A percentile compares a stretch with the other conserved stretches of the same genome.
phyloP scores from a whole-genome alignment of 768 basidiomycete genomes.

The Mycena venus region DNA sequence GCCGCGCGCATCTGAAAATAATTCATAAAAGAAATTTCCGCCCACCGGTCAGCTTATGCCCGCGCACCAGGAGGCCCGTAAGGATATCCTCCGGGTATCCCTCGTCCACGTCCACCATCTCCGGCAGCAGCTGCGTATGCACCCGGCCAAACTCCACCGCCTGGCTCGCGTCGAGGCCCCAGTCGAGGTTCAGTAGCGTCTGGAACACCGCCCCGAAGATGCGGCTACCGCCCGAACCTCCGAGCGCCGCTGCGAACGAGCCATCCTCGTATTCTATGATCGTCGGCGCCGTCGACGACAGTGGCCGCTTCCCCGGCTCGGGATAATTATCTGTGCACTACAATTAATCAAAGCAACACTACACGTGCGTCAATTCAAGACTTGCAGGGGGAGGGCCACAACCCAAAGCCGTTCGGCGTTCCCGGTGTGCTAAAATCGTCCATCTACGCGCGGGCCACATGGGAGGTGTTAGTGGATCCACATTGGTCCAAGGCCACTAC shows the following conservation, averaged over 20 bases:
- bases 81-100: constrained; percentile 71
- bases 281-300: constrained; percentile 87
- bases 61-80: constrained; percentile 65
- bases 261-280: constrained; percentile 86
- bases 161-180: constrained; percentile 82
- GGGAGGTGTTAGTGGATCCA: neutral
- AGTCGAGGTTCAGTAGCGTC: constrained; percentile 81
- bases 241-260: constrained; percentile 78
- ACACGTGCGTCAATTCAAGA: neutral
- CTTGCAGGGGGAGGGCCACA: constrained; percentile 85
- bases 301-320: constrained; percentile 86
- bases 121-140: constrained; percentile 81
- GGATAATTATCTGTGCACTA: constrained; percentile 96
- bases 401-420: constrained; percentile 84
- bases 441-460: constrained; percentile 62
- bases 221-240: constrained; percentile 89
- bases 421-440: constrained; percentile 95
- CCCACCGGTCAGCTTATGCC: constrained; percentile 80
- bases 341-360: neutral
- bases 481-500: neutral
- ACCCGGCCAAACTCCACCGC: constrained; percentile 90
- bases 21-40: constrained; percentile 29
- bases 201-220: constrained; percentile 89
- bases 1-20: neutral
- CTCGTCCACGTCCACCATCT: constrained; percentile 69